Base-by-base conservation (phyloP, 805 yeast species). In the Wickerhamomyces canadensis region DNA sequence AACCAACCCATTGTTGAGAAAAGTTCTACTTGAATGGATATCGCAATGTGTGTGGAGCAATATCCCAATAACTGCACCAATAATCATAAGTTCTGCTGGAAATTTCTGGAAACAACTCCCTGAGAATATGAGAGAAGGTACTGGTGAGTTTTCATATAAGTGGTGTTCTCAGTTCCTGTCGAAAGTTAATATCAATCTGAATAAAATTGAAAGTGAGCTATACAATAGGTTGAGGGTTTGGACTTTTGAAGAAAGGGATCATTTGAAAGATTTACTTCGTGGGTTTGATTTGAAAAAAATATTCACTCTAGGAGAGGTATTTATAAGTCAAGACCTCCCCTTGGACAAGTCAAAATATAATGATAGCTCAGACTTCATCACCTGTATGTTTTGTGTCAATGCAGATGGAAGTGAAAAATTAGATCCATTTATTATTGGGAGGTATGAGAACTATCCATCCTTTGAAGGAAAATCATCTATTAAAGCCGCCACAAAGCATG, bases 1-100 rank as follows among this genome's bases (percentile, higher is more conserved):
- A 9, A 56, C 83, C 25, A 76, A 74, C 39, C 74, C 75, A n/a
- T 52, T 79, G 18, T 63, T 79, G 12, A 58, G 84, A 26, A 68
- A 70, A 32, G 76, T 79, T n/a, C 54, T 79, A 30, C 70, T 76
- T n/a, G 84, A 79, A 52, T 79, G 84, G 84, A 74, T 78, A 28
- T 69, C 79, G 0, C 84, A 78, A 51, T 74, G 79, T 18, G 70
- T 71, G 3, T 79, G 85, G 84, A 80, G 76, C 49, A 73, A 70
- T 33, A 74, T 78, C 25, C 84, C 84, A 3, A 70, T 78, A 3
- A 74, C 83, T 1, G 70, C 80, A 0, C 82, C 83, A 1, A 75
- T 78, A 14, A 65, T 79, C 27, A 80, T 76, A 46, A 74, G 72
- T 53, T 74, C 84, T 3, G 83, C 85, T 4, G 66, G 70, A 31